Evolutionary conservation across 2,329 filamentous ascomycete genomes (phyloP).

Genomic region (Penicillium digitatum): DNA sequence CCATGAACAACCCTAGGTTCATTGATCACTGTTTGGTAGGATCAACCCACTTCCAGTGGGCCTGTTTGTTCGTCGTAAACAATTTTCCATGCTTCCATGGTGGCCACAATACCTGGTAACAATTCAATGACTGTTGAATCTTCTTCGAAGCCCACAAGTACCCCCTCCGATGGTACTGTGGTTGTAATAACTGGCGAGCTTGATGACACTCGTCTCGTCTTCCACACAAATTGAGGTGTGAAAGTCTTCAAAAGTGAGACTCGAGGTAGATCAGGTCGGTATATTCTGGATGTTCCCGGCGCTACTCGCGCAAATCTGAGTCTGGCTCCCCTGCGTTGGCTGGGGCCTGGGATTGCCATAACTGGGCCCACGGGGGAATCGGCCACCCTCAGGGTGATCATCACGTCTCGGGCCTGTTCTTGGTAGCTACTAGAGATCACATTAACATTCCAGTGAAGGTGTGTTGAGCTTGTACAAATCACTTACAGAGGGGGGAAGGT

Average conservation of each 20-base stretch:
- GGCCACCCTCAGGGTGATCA: neutral
- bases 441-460: neutral
- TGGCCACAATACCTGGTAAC: neutral
- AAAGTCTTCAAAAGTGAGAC: neutral
- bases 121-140: neutral
- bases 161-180: neutral
- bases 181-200: neutral
- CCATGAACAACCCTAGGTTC: neutral
- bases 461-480: neutral
- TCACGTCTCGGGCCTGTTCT: neutral
- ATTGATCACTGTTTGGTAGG: neutral
- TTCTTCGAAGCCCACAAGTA: neutral
- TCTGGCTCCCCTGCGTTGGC: neutral
- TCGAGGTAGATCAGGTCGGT: neutral
- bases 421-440: neutral
- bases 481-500: neutral
- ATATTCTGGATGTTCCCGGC: neutral
- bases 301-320: neutral
- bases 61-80: neutral
- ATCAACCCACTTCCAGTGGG: neutral
- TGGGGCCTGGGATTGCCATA: neutral
- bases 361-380: neutral
- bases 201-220: neutral
- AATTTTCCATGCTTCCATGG: neutral
- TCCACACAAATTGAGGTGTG: neutral